A percentile compares a stretch with the other conserved stretches of the same genome.
phyloP scores from a whole-genome alignment of 2,329 filamentous ascomycete species.

The Dryadomyces quercivorus region DNA sequence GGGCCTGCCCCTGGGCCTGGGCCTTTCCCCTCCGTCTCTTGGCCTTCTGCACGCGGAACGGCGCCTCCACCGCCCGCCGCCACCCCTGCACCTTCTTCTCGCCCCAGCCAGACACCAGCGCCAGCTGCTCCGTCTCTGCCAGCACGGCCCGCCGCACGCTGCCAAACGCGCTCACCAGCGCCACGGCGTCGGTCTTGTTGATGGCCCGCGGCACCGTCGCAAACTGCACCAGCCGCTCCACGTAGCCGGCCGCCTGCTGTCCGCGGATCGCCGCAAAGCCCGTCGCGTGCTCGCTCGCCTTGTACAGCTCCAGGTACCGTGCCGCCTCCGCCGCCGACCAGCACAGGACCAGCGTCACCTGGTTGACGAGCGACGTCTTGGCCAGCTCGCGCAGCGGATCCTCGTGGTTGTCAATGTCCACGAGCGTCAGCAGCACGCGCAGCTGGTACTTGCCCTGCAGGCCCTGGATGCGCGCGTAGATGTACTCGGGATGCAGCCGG shows the following conservation, averaged over 20 bases:
- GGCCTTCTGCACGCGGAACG: slow-evolving; percentile 65
- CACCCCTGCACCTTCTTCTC: slow-evolving; percentile 88
- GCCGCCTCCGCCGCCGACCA: slow-evolving; percentile 93
- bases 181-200: slow-evolving; percentile 90
- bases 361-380: slow-evolving; percentile 86
- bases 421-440: slow-evolving; percentile 77
- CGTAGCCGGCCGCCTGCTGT: slow-evolving; percentile 71
- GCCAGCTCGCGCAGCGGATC: slow-evolving; percentile 79
- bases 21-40: slow-evolving; percentile 22
- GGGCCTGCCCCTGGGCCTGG: slow-evolving; percentile 10
- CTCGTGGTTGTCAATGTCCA: slow-evolving; percentile 92
- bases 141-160: slow-evolving; percentile 80
- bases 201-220: slow-evolving; percentile 80
- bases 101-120: slow-evolving; percentile 81
- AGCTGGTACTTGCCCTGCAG: slow-evolving; percentile 79
- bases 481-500: slow-evolving; percentile 92
- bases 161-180: slow-evolving; percentile 83
- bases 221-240: slow-evolving; percentile 82
- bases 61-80: slow-evolving; percentile 70
- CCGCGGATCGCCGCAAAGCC: slow-evolving; percentile 68
- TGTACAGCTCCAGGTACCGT: slow-evolving; percentile 88
- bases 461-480: slow-evolving; percentile 81
- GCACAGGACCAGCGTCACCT: slow-evolving; percentile 81
- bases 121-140: slow-evolving; percentile 74
- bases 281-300: slow-evolving; percentile 76